A percentile compares a stretch with the other conserved stretches of the same genome.
Conservation (phyloP, 106 monocot species). For the Vanilla planifolia region DNA sequence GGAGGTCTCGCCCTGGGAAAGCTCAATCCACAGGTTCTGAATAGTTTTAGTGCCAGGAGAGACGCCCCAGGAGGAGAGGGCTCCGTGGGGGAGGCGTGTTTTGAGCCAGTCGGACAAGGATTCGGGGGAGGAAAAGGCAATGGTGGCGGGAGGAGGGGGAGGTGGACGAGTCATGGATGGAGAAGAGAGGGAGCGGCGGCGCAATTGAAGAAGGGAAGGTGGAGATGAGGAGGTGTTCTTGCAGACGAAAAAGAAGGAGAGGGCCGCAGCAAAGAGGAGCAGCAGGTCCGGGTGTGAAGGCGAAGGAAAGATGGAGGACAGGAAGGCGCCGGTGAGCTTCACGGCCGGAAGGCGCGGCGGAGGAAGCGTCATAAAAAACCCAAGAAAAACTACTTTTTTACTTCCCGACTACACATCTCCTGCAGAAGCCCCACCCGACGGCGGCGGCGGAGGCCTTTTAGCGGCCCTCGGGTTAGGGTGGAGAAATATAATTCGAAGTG, state of each 20-base stretch:
- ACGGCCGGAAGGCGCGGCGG: not conserved
- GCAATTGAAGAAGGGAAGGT: conserved; percentile 10
- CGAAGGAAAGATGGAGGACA: not conserved
- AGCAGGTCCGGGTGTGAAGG: conserved; percentile 11
- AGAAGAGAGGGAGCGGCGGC: not conserved
- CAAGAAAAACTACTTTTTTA: too few relatives aligned
- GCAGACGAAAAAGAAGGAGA: conserved; percentile 22
- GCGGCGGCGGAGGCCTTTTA: too few relatives aligned
- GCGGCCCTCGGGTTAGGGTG: too few relatives aligned
- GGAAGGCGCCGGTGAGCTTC: not conserved
- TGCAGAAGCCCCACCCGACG: too few relatives aligned
- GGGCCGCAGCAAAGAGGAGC: conserved; percentile 13
- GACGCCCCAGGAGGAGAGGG: conserved; percentile 71
- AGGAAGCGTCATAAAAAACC: conserved; percentile 9
- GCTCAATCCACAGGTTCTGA: conserved; percentile 75
- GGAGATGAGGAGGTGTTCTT: conserved; percentile 4
- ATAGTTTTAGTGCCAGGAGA: conserved; percentile 72
- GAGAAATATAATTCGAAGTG: too few relatives aligned
- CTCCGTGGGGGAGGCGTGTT: conserved; percentile 44
- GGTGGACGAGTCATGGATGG: conserved; percentile 1
- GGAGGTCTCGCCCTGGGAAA: conserved; percentile 55
- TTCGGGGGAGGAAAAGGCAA: conserved; percentile 65
- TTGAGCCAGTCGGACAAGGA: conserved; percentile 62
- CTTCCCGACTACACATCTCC: too few relatives aligned
- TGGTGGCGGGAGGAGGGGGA: conserved; percentile 6